phyloP scores from a whole-genome alignment of 73 alveolate genomes.

The Paramecium bursaria region DNA sequence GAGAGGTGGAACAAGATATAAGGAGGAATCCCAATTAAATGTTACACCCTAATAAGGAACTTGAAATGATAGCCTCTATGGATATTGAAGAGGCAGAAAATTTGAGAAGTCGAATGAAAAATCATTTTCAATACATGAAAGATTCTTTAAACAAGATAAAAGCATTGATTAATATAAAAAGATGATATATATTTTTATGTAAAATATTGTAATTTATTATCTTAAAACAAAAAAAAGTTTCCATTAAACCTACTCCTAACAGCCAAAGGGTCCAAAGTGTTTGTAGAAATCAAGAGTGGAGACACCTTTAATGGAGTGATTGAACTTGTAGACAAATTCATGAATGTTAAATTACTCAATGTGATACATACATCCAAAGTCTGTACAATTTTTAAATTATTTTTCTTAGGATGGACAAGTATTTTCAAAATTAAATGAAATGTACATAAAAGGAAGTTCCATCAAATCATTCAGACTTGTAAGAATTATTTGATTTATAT shows the following conservation, averaged over 20 bases:
- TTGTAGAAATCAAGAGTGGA: conserved; percentile 66
- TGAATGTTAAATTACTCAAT: conserved; percentile 59
- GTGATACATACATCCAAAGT: conserved; percentile 66
- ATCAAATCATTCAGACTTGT: conserved; percentile 66
- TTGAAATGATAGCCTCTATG: conserved; percentile 1
- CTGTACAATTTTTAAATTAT: neutral
- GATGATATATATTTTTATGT: conserved; percentile 27
- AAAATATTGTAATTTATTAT: conserved; percentile 36
- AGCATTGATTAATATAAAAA: conserved; percentile 20
- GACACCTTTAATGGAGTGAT: conserved; percentile 65
- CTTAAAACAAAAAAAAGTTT: conserved; percentile 34
- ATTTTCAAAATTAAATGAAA: conserved; percentile 50
- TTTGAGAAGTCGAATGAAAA: conserved; percentile 52
- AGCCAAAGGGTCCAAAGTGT: conserved; percentile 56
- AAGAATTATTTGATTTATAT: conserved; percentile 1
- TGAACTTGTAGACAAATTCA: conserved; percentile 62
- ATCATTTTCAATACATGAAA: conserved; percentile 28
- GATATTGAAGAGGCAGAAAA: conserved; percentile 47
- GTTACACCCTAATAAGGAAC: neutral
- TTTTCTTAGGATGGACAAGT: conserved; percentile 47
- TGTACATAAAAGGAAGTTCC: conserved; percentile 64
- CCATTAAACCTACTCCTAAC: conserved; percentile 29
- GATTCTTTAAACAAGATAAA: conserved; percentile 47
- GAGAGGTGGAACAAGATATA: conserved; percentile 48
- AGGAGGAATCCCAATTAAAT: conserved; percentile 40